Evolutionary conservation across 2,329 filamentous ascomycete genomes (phyloP), one percentile per base, ranked within the genome.

Genomic region (Penicillium palitans): DNA sequence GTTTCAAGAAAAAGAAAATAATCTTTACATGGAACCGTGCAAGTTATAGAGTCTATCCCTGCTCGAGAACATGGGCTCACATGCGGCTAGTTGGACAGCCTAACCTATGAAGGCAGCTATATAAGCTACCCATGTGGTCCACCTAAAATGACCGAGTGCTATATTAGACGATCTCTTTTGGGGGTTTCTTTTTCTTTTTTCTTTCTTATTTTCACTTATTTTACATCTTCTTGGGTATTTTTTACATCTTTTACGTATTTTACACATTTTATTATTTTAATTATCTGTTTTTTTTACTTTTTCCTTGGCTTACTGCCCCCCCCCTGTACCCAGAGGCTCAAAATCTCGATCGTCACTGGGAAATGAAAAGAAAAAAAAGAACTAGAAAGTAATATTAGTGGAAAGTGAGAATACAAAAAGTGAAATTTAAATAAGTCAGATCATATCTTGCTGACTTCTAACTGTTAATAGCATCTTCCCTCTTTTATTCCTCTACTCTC

Each of bases 301-400:
- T 19, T 15, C 7, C 31, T 37, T 35, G 25, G 35, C 42, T 31
- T 47, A 27, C 25, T 29, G 4, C 25, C 24, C 52, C 57, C 57
- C 52, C 59, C 52, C 59, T 62, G 57, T 47, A 54, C 37, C 44
- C 62, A 59, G 57, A 69, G 66, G 66, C 66, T 69, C 63, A 68
- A 68, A 65, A 62, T 57, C 61, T 56, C 60, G 57, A 65, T 67
- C 61, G 54, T 61, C 59, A 63, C 53, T 66, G 61, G 63, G 47
- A 61, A 58, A 57, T 19, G 44, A 50, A 25, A 47, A 27, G 19
- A 21, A 45, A 45, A 31, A 57, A 21, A 35, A 52, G 37, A 53
- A 50, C 2, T 21, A 17, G 12, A 10, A n/a, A 44, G 27, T 45
- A 45, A n/a, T 13, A 40, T 15, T 24, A 42, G 13, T 17, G 7